phyloP scores from a whole-genome alignment of 768 basidiomycete genomes.

The Pleurotus tuoliensis region DNA sequence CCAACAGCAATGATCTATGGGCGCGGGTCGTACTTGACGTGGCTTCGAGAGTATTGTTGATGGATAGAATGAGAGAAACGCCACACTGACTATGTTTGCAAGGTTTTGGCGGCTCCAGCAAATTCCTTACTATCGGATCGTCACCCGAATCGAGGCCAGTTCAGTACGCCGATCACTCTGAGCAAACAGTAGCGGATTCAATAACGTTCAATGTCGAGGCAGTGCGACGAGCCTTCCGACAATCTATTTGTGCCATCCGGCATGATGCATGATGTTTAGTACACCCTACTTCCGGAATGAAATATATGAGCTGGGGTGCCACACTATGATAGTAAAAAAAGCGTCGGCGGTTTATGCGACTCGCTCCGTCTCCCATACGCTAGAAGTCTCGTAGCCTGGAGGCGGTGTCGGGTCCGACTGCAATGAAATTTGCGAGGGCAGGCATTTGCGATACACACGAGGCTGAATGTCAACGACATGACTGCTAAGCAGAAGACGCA shows the following conservation, averaged over 20 bases:
- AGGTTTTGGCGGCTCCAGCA: neutral
- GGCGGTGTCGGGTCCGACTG: constrained; percentile 71
- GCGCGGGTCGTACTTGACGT: too few relatives aligned
- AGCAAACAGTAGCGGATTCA: too few relatives aligned
- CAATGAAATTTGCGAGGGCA: neutral
- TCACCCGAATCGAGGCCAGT: neutral
- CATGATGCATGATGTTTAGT: neutral
- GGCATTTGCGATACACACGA: neutral
- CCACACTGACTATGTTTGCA: neutral
- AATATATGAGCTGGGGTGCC: neutral
- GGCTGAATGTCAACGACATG: neutral
- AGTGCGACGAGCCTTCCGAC: neutral
- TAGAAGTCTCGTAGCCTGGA: constrained; percentile 66
- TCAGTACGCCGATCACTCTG: too few relatives aligned
- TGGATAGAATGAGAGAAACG: neutral
- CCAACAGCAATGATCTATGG: too few relatives aligned
- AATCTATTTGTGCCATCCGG: neutral
- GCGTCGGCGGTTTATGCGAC: constrained; percentile 21
- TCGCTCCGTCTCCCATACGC: constrained; percentile 68
- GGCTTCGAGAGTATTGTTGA: too few relatives aligned
- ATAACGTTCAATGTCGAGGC: neutral
- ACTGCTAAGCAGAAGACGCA: constrained; percentile 9
- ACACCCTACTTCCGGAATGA: neutral
- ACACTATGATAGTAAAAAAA: neutral
- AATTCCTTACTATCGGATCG: neutral